Evolutionary conservation across 2,329 filamentous ascomycete genomes (phyloP).

Genomic region (Metarhizium brunneum): DNA sequence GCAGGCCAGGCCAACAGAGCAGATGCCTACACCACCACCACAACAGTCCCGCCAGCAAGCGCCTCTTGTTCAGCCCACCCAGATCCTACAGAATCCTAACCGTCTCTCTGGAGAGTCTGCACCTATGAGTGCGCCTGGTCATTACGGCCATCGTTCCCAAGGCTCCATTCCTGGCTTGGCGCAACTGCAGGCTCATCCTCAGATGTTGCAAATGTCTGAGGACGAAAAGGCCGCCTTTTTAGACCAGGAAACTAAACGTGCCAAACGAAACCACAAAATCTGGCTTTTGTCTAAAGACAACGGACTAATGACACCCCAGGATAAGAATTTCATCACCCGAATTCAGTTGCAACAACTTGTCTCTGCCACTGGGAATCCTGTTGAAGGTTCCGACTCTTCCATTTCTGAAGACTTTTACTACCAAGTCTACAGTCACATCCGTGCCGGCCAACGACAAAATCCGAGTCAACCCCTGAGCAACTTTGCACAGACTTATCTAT

Average conservation of each 20-base stretch:
- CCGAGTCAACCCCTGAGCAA: constrained; percentile 89
- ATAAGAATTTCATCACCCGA: constrained; percentile 98
- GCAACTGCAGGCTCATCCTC: constrained; percentile 25
- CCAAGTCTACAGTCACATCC: constrained; percentile 91
- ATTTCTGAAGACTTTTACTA: constrained; percentile 96
- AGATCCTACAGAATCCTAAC: constrained; percentile 74
- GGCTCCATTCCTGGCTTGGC: constrained; percentile 35
- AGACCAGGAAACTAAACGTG: constrained; percentile 85
- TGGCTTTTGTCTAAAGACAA: constrained; percentile 89
- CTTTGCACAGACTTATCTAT: constrained; percentile 95
- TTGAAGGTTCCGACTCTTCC: constrained; percentile 71
- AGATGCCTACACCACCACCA: constrained; percentile 14
- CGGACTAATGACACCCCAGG: constrained; percentile 95
- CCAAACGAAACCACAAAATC: constrained; percentile 98
- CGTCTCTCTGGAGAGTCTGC: constrained; percentile 43
- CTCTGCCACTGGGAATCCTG: constrained; percentile 78
- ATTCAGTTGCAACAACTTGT: constrained; percentile 97
- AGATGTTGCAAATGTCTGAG: constrained; percentile 64
- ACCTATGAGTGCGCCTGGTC: constrained; percentile 24
- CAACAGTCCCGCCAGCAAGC: constrained; percentile 22
- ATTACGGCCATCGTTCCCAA: constrained; percentile 36
- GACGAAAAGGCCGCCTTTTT: constrained; percentile 77
- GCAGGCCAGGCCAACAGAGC: constrained; percentile 19
- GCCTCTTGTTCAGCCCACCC: constrained; percentile 50
- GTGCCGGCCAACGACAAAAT: constrained; percentile 79